These are phyloP conservation scores for Xylaria telfairii DNA, from an alignment of 495 filamentous ascomycete genomes.

Conservation along the genomic window DNA sequence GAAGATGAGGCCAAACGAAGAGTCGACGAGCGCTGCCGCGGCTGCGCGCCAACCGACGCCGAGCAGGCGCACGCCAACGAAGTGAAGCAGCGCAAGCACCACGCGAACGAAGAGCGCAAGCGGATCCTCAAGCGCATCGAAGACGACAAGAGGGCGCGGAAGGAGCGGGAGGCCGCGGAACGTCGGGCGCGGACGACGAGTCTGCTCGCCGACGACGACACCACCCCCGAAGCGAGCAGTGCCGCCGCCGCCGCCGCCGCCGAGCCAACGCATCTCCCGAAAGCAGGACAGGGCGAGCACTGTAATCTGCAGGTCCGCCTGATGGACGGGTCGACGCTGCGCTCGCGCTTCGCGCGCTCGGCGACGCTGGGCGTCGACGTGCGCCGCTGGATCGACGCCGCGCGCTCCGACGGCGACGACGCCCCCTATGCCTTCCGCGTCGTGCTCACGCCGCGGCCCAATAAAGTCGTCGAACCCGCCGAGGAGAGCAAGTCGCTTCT, in stretches of 20 bases:
- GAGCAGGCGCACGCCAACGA: constrained; percentile 51
- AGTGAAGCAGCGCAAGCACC: constrained; percentile 57
- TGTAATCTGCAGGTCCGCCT: constrained; percentile 81
- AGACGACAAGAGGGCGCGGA: constrained; percentile 70
- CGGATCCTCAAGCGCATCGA: constrained; percentile 68
- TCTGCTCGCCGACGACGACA: constrained; percentile 10
- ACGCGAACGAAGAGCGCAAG: constrained; percentile 63
- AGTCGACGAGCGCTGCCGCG: constrained; percentile 41
- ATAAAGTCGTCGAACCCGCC: constrained; percentile 68
- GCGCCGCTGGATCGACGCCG: constrained; percentile 74
- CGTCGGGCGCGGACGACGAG: constrained; percentile 45
- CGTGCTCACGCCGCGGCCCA: constrained; percentile 79
- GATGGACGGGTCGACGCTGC: constrained; percentile 81
- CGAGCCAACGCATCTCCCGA: constrained; percentile 17
- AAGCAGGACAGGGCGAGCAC: constrained; percentile 39
- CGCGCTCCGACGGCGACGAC: constrained; percentile 42
- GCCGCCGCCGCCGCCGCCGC: constrained; percentile 20
- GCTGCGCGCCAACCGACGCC: constrained; percentile 25
- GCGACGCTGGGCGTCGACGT: constrained; percentile 72
- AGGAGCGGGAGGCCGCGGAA: constrained; percentile 54
- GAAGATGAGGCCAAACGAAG: constrained; percentile 40
- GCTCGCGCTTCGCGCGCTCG: constrained; percentile 68
- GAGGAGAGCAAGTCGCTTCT: constrained; percentile 74
- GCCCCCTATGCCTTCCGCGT: constrained; percentile 83
- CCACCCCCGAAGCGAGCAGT: neutral